Percentiles rank a stretch among this genome's conserved stretches.
Evolutionary conservation across 768 basidiomycete genomes (phyloP).

Genomic region (Panus rudis): DNA sequence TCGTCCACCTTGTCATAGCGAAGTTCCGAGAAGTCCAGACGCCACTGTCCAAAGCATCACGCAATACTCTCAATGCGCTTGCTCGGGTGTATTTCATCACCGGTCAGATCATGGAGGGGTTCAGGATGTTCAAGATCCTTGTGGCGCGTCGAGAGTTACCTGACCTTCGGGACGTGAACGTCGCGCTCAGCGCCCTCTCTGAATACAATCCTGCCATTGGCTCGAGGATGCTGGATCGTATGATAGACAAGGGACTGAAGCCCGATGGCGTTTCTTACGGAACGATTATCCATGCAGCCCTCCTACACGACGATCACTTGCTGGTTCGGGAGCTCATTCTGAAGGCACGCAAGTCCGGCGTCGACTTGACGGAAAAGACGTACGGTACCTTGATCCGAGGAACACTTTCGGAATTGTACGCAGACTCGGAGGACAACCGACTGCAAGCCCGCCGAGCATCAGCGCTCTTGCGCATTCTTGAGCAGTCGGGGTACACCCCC

Average conservation of each 20-base stretch:
- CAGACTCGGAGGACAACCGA: conserved; percentile 19
- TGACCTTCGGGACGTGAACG: conserved; percentile 59
- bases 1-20: conserved; percentile 39
- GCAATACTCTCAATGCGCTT: conserved; percentile 48
- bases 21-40: conserved; percentile 37
- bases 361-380: conserved; percentile 40
- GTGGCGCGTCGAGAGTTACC: conserved; percentile 44
- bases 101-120: conserved; percentile 39
- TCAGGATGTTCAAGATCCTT: conserved; percentile 40
- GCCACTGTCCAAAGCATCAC: conserved; percentile 41
- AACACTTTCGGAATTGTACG: conserved; percentile 21
- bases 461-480: conserved; percentile 33
- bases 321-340: conserved; percentile 38
- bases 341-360: conserved; percentile 30
- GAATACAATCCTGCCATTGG: conserved; percentile 41
- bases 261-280: conserved; percentile 54
- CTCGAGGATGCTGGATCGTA: conserved; percentile 39
- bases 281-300: conserved; percentile 55
- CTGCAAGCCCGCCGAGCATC: no score
- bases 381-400: conserved; percentile 41
- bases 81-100: conserved; percentile 58
- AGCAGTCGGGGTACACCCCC: conserved; percentile 28
- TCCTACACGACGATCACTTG: conserved; percentile 34
- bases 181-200: conserved; percentile 50
- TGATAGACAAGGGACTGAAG: conserved; percentile 38